phyloP scores from a whole-genome alignment of 1,284 basidiomycete genomes.

The Irpex sp. region DNA sequence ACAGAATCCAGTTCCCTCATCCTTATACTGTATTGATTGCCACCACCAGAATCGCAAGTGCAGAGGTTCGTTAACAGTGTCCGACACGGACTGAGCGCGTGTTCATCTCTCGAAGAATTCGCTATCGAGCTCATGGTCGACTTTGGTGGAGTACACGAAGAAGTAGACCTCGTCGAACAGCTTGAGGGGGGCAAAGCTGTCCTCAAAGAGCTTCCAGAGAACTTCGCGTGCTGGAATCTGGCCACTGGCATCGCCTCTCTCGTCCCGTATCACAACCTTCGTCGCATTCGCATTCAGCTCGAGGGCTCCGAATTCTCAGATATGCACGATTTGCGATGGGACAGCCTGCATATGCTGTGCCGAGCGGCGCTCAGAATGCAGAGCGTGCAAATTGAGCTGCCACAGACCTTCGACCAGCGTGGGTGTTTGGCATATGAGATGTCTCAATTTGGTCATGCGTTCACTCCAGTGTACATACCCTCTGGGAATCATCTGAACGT shows the following conservation, averaged over 20 bases:
- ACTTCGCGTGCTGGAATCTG: not conserved
- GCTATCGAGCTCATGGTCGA: not conserved
- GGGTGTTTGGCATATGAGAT: not conserved
- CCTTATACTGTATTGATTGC: not conserved
- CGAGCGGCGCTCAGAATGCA: not conserved
- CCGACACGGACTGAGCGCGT: not conserved
- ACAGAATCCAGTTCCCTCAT: not conserved
- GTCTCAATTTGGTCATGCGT: not conserved
- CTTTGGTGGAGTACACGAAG: not conserved
- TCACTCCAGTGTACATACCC: not conserved
- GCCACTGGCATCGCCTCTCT: not conserved
- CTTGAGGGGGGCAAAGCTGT: not conserved
- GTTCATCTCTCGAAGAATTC: not conserved
- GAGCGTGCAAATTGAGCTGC: not conserved
- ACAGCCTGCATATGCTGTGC: not conserved
- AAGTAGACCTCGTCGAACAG: not conserved
- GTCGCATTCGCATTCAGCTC: not conserved
- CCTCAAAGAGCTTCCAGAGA: not conserved
- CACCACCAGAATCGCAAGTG: not conserved
- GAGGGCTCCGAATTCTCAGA: not conserved
- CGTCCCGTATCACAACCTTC: not conserved
- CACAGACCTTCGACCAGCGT: not conserved
- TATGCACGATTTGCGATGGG: not conserved
- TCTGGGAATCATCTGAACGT: not conserved
- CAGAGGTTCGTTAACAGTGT: not conserved